Evolutionary conservation across 805 yeast species (phyloP).

Genomic region (Saturnispora quitensis): DNA sequence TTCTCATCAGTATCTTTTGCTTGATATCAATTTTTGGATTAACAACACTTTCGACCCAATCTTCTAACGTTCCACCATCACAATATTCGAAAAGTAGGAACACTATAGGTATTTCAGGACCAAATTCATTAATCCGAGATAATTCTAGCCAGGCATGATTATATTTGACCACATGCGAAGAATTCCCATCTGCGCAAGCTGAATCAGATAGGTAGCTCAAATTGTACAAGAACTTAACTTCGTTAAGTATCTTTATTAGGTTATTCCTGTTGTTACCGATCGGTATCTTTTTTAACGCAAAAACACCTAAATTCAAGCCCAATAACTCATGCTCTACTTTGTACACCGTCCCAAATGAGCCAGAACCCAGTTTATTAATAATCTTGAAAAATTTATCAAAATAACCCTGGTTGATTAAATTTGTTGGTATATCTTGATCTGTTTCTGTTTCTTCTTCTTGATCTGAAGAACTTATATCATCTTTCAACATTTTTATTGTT

Average conservation of each 20-base stretch:
- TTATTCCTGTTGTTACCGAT: constrained; percentile 70
- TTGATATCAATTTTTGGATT: constrained; percentile 31
- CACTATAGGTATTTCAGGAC: constrained; percentile 50
- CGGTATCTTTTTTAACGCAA: constrained; percentile 79
- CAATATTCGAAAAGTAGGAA: constrained; percentile 82
- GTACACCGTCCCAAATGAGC: constrained; percentile 78
- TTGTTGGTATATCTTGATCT: constrained; percentile 18
- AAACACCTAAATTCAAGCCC: constrained; percentile 61
- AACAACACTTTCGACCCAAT: constrained; percentile 35
- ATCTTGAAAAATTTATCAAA: constrained; percentile 62
- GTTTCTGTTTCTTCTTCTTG: background rate
- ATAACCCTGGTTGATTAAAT: constrained; percentile 74
- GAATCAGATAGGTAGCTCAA: constrained; percentile 26
- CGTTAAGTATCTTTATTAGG: constrained; percentile 62
- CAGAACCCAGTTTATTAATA: constrained; percentile 59
- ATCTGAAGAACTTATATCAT: background rate
- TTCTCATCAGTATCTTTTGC: constrained; percentile 29
- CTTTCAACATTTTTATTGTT: background rate
- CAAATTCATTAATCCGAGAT: constrained; percentile 42
- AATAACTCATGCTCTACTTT: constrained; percentile 77
- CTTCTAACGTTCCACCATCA: constrained; percentile 80
- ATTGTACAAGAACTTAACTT: constrained; percentile 63
- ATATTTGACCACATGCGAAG: constrained; percentile 61
- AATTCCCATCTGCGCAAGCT: constrained; percentile 6
- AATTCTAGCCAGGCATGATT: constrained; percentile 90